Evolutionary conservation across 2,329 filamentous ascomycete species (phyloP), one percentile per base, ranked within the genome.

Genomic region (Diaporthe ampelina): DNA sequence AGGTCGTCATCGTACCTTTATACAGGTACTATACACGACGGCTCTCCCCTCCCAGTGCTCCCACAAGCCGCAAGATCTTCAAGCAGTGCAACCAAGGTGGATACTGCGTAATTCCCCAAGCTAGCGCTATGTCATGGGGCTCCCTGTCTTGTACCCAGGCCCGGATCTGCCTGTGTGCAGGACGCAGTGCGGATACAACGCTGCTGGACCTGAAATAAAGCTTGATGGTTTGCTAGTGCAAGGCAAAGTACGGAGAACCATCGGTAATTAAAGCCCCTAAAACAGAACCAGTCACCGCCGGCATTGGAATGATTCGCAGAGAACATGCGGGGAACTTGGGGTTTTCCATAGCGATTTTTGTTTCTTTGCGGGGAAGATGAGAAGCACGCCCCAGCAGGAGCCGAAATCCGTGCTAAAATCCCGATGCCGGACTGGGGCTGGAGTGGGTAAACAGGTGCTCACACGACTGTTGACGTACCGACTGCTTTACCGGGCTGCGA

Each of bases 321-420:
- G 63, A 68, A 68, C 63, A 68, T 54, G 63, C 63, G 63, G 63
- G 63, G 63, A 68, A 54, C 29, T 45, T 54, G 63, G 63, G 63
- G 63, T 54, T 19, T 37, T 3, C 11, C 48, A 68, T 26, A 13
- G 3, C 32, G 19, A 3, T 29, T 54, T 17, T 15, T 26, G 32
- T 19, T 40, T 35, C 52, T 40, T 19, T 54, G 63, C 63, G 63
- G 63, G 63, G 63, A 67, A 54, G 48, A 26, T 21, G 26, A 37
- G 10, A 67, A 40, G 3, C 13, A 40, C 43, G 24, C 45, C 35
- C 35, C 17, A 32, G 4, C 26, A 24, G 21, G 63, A 40, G 63
- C 63, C 63, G 63, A 24, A 21, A 40, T 54, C 32, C 32, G 48
- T 40, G 13, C 32, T 26, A 24, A 68, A 54, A 26, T 52, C 63